These are phyloP conservation scores for Blumeria hordei DNA, from an alignment of 2,329 filamentous ascomycete genomes.

Conservation along the genomic window DNA sequence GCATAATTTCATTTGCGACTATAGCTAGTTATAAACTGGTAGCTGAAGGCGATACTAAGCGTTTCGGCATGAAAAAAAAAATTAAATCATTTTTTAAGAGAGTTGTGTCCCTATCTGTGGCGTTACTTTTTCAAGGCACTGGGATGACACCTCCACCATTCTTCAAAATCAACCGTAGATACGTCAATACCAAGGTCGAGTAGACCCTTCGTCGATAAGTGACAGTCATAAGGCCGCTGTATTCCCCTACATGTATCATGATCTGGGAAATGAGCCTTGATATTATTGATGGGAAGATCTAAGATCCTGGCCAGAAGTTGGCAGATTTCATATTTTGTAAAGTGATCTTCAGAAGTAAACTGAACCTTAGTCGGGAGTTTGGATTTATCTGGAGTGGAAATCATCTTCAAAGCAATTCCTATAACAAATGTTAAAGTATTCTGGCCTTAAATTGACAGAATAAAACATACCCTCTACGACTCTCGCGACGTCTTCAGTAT, in stretches of 20 bases:
- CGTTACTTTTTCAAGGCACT: slow-evolving; percentile 23
- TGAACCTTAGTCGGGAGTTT: slow-evolving; percentile 49
- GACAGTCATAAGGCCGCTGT: slow-evolving; percentile 67
- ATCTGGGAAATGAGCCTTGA: slow-evolving; percentile 45
- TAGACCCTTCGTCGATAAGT: slow-evolving; percentile 54
- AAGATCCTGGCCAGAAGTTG: slow-evolving; percentile 55
- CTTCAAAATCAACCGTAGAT: slow-evolving; percentile 47
- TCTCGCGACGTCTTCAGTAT: slow-evolving; percentile 65
- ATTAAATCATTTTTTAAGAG: not conserved
- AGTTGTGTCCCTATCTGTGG: too few species aligned
- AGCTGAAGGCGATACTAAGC: too few species aligned
- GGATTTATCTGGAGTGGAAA: slow-evolving; percentile 22
- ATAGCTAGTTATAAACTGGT: too few species aligned
- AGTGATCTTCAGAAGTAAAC: slow-evolving; percentile 65
- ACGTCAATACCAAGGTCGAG: slow-evolving; percentile 53
- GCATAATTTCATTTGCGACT: too few species aligned
- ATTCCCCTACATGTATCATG: slow-evolving; percentile 48
- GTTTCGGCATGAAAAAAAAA: too few species aligned
- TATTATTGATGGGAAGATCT: slow-evolving; percentile 42
- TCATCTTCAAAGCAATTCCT: slow-evolving; percentile 51
- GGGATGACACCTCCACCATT: slow-evolving; percentile 53
- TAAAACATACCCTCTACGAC: slow-evolving; percentile 39
- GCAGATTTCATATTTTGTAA: slow-evolving; percentile 81
- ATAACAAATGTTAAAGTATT: slow-evolving; percentile 2
- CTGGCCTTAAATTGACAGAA: not conserved